Base-by-base conservation (phyloP, 2,329 filamentous ascomycete species). In the Botrytis fabae region DNA sequence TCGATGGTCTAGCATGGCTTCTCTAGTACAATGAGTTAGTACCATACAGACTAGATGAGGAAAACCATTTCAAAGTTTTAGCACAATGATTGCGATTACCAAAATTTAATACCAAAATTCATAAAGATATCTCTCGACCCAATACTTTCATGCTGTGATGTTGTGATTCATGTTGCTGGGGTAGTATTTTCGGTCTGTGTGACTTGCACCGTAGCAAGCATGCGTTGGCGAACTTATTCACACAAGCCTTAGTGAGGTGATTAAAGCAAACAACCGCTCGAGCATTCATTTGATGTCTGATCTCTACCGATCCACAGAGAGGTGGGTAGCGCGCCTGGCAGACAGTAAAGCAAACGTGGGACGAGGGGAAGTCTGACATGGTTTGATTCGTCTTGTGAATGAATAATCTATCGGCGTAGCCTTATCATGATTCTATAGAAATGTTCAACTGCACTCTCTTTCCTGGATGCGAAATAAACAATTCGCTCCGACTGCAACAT, bases 1-100 rank as follows among this genome's bases (percentile, higher is more conserved):
- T 59, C 42, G 63, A 69, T 72, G 62, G 62, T 72, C 60, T 68
- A 40, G n/a, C 70, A 69, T 72, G 63, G 70, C 70, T 60, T 69
- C 62, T 59, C 51, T 42, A 48, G 54, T 66, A 66, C 64, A 40
- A 28, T 57, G 48, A 59, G 65, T 69, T 57, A 69, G 65, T 69
- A 57, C 48, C 65, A 69, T 69, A 68, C 48, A 57, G n/a, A 69
- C 65, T 69, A 69, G 65, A 69, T 42, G 48, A 69, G 48, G 48
- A 57, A 69, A 57, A 54, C 35, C 2, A 57, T 69, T 69, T 69
- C 54, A 68, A 40, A 42, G 48, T 69, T 69, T 57, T 59, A 42
- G 35, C 48, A 28, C 48, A 28, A 44, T 42, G 65, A 69, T 42
- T 57, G 65, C 65, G 38, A 59, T n/a, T 69, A 57, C 51, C 25